Conservation (phyloP, 1,139 yeast species). For the Candida tunisiensis region DNA sequence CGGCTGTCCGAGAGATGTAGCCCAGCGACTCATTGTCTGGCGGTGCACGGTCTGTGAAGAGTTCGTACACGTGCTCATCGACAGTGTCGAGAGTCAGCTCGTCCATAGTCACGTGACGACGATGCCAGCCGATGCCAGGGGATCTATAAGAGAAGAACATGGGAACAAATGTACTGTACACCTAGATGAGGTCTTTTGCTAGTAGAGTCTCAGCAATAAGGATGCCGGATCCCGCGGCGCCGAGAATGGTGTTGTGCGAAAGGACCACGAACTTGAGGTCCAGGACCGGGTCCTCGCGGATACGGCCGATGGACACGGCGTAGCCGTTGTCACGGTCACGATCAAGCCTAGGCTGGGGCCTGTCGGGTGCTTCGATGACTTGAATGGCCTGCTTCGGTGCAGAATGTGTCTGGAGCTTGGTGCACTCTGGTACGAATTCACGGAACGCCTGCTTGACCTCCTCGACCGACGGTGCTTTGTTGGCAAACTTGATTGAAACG, state of each 20-base stretch:
- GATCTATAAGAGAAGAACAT: too few relatives aligned
- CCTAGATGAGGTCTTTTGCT: conserved; percentile 57
- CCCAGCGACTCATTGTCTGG: conserved; percentile 29
- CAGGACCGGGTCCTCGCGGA: conserved; percentile 82
- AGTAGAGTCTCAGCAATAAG: conserved; percentile 82
- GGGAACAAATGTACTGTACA: not conserved
- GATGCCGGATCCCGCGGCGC: conserved; percentile 99
- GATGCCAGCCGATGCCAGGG: not conserved
- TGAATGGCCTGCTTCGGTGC: conserved; percentile 91
- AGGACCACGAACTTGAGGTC: conserved; percentile 93
- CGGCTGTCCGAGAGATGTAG: conserved; percentile 25
- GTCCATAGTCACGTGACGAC: not conserved
- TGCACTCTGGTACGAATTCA: conserved; percentile 77
- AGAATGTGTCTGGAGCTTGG: conserved; percentile 60
- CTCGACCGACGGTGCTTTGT: conserved; percentile 75
- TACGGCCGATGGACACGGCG: conserved; percentile 90
- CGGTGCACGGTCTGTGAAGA: conserved; percentile 25
- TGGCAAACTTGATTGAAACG: conserved; percentile 67
- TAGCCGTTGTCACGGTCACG: conserved; percentile 90
- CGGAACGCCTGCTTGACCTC: conserved; percentile 54
- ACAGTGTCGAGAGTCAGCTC: conserved; percentile 11
- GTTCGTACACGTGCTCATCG: conserved; percentile 32
- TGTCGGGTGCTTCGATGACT: conserved; percentile 74
- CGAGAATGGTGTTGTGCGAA: conserved; percentile 92
- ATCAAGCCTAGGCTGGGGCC: conserved; percentile 98